Evolutionary conservation across 1,284 basidiomycete species (phyloP), one percentile per base, ranked within the genome.

Genomic region (Ceratobasidium sp.): DNA sequence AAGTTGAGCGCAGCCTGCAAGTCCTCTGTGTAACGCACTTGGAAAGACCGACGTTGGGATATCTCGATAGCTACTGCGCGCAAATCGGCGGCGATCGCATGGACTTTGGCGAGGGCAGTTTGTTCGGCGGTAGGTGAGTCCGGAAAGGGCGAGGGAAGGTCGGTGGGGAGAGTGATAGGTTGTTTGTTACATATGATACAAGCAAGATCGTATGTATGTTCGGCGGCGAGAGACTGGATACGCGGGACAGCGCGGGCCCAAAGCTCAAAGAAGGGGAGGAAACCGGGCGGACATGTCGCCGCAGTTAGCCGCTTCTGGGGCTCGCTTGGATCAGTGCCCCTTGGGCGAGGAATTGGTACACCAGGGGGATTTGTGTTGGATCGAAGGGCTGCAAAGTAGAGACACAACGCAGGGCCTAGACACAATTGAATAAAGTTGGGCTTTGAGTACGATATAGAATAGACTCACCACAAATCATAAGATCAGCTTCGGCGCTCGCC

Each of bases 11-110:
- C 94, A 0, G 91, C 91, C 83, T 95, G 93, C 2, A 95, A 84
- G 82, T 93, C 94, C 3, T 84, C 82, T 0, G 90, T 90, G 81
- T 93, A 95, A 9, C 92, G 87, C 79, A 93, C 89, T 83, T 95
- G 94, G 84, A 95, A 95, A 0, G 92, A 91, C n/a, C 94, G 86
- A 3, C 94, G 85, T 84, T 94, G 93, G 78, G 91, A 92, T 80
- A 94, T 93, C 81, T 94, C 93, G 73, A 94, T 93, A 0, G 93
- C 91, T 0, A 94, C 91, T 0, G 92, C 91, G 20, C 92, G 88
- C 15, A 94, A 84, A 84, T 94, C 92, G 0, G 92, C 92, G 5
- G 93, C 89, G 73, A 94, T 90, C 0, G 92, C 90, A 10, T 86
- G 85, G 15, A 93, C 81, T 0, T 84, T 80, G 1, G 84, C 82